Base-by-base conservation (phyloP, 768 basidiomycete species). In the Suillus hirtellus region DNA sequence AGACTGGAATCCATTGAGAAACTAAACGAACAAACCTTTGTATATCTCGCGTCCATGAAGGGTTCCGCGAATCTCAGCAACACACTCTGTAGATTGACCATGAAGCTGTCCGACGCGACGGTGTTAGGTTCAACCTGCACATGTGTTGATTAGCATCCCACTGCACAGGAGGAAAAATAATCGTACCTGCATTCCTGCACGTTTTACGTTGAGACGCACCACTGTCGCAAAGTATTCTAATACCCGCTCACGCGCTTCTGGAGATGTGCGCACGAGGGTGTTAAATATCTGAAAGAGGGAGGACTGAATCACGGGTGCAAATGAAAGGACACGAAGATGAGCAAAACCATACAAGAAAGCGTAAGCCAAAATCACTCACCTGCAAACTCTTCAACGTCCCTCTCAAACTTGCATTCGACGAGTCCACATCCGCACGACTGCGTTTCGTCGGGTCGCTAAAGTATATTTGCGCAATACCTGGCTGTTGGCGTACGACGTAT, bases 231-330 rank as follows among this genome's bases (percentile, higher is more conserved):
- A 93, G 74, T 91, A 96, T 62, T 86, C 81, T 47, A 99, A 75
- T 8, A 95, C 90, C 4, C 86, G 88, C 75, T 97, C 95, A 60
- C 93, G 82, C 0, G 91, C 80, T 56, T 87, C 86, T 0, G 93
- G 77, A 0, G 90, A 90, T 3, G 93, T 86, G 47, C 96, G 87
- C 38, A 99, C 89, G n/a, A 98, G 81, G 3, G 88, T 78, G 72
- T 96, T 93, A 76, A 95, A 92, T 54, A 95, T 85, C 71, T 89
- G 87, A 81, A 96, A 99, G 31, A 98, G 80, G 1, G 91, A 88
- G 0, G 76, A 73, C 81, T 86, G 66, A 73, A 35, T 1, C 24
- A 43, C 55, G 31, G 19, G 60, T 49, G 44, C 24, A 17, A 17
- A 21, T 24, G 27, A 40, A 59, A 58, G 7, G 55, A 44, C 27